Percentiles rank a stretch among this genome's conserved stretches.
These are phyloP conservation scores for Immersiporthe knoxdaviesiana DNA, from an alignment of 2,329 filamentous ascomycete species.

Conservation along the genomic window DNA sequence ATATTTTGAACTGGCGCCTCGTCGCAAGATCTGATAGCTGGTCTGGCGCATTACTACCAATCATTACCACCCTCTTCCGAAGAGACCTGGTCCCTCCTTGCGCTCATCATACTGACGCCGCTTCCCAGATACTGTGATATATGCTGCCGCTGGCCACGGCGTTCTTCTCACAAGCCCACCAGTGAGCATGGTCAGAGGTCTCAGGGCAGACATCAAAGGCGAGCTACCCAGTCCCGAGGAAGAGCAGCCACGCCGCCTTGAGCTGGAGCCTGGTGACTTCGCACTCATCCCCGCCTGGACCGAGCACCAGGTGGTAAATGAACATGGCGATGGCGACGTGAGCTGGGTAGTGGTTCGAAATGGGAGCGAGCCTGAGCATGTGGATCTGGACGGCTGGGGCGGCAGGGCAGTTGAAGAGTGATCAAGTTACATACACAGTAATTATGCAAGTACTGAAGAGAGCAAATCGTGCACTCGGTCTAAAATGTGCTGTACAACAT, in stretches of 20 bases:
- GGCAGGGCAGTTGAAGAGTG: conserved; percentile 38
- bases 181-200: conserved; percentile 22
- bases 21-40: neutral
- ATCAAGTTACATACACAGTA: neutral
- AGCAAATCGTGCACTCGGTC: no score
- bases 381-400: conserved; percentile 66
- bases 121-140: conserved; percentile 66
- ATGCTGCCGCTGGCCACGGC: conserved; percentile 64
- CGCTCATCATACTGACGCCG: conserved; percentile 10
- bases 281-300: conserved; percentile 71
- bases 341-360: conserved; percentile 69
- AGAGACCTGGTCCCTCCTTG: neutral
- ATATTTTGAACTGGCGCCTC: neutral
- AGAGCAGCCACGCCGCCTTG: conserved; percentile 54
- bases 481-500: no score
- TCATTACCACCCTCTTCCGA: no score
- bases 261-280: conserved; percentile 67
- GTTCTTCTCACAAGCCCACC: conserved; percentile 60
- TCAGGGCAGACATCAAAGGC: conserved; percentile 25
- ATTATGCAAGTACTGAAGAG: neutral
- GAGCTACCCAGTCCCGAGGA: conserved; percentile 42
- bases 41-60: no score
- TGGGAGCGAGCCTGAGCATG: conserved; percentile 63
- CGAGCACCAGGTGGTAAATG: conserved; percentile 72
- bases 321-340: conserved; percentile 54